Percentiles rank a stretch among this genome's conserved stretches.
Conservation (phyloP, 768 basidiomycete species). For the Termitomyces sp. region DNA sequence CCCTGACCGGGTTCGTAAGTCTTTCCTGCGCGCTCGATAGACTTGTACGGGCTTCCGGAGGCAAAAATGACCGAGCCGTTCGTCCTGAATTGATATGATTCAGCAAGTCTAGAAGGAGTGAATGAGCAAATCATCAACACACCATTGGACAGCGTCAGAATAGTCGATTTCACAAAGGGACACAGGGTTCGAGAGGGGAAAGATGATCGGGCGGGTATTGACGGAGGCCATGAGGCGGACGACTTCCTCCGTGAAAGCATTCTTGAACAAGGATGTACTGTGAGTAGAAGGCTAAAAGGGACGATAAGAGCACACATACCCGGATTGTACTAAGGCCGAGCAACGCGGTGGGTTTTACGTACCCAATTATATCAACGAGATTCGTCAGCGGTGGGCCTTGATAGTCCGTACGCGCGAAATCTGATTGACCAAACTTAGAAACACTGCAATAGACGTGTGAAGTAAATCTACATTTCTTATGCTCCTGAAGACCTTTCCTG, state of each 20-base stretch:
- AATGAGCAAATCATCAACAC: slow-evolving; percentile 6
- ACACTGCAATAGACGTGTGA: not conserved
- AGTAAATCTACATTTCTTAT: slow-evolving; percentile 57
- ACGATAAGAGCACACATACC: slow-evolving; percentile 19
- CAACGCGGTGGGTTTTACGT: slow-evolving; percentile 73
- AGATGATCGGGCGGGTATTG: slow-evolving; percentile 72
- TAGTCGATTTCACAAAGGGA: slow-evolving; percentile 57
- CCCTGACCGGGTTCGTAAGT: slow-evolving; percentile 65
- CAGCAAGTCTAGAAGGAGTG: not conserved
- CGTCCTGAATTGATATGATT: slow-evolving; percentile 40
- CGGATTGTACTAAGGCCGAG: slow-evolving; percentile 64
- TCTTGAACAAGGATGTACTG: slow-evolving; percentile 25
- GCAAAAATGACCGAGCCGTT: slow-evolving; percentile 66
- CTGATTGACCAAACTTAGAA: slow-evolving; percentile 41
- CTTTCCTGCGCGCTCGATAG: slow-evolving; percentile 41
- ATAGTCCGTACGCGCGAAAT: slow-evolving; percentile 70
- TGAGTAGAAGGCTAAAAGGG: not conserved
- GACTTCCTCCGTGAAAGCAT: slow-evolving; percentile 60
- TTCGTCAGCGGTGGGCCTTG: slow-evolving; percentile 54
- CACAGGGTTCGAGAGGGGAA: slow-evolving; percentile 75
- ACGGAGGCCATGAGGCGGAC: slow-evolving; percentile 58
- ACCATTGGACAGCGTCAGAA: slow-evolving; percentile 55
- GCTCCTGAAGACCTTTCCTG: slow-evolving; percentile 61
- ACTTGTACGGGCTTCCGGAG: slow-evolving; percentile 64
- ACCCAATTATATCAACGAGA: slow-evolving; percentile 59